phyloP scores from a whole-genome alignment of 345 rosid species.

The Acer negundo region DNA sequence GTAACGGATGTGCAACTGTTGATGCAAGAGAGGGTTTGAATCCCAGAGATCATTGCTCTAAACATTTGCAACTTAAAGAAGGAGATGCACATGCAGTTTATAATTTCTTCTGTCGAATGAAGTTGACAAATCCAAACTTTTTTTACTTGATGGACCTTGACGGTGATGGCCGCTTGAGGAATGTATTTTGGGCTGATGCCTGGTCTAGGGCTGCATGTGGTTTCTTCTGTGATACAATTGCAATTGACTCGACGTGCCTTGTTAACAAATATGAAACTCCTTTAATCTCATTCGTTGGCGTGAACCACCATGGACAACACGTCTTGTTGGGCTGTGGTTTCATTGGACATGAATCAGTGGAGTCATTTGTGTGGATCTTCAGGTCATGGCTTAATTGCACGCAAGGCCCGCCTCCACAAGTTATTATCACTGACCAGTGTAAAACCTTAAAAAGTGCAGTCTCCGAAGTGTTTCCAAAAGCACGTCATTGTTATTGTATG shows the following conservation, averaged over 20 bases:
- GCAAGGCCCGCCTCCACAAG: conserved; percentile 46
- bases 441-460: conserved; percentile 50
- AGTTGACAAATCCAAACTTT: conserved; percentile 58
- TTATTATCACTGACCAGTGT: conserved; percentile 51
- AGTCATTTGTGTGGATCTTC: conserved; percentile 51
- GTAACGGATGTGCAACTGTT: conserved; percentile 32
- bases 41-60: conserved; percentile 34
- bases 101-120: conserved; percentile 51
- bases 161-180: conserved; percentile 45
- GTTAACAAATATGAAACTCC: conserved; percentile 53
- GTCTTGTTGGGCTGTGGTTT: conserved; percentile 58
- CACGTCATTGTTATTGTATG: conserved; percentile 44
- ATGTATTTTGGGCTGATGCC: conserved; percentile 60
- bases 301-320: conserved; percentile 54
- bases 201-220: conserved; percentile 44
- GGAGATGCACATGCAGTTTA: conserved; percentile 53
- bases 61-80: conserved; percentile 51
- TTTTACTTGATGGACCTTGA: conserved; percentile 56
- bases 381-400: conserved; percentile 61
- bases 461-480: conserved; percentile 48
- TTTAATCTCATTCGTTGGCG: conserved; percentile 51
- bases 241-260: conserved; percentile 51
- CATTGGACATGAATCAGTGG: conserved; percentile 50
- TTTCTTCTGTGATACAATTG: conserved; percentile 44
- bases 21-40: conserved; percentile 31